Base-by-base conservation (phyloP, 164 flowering plant genomes). In the Malania oleifera region DNA sequence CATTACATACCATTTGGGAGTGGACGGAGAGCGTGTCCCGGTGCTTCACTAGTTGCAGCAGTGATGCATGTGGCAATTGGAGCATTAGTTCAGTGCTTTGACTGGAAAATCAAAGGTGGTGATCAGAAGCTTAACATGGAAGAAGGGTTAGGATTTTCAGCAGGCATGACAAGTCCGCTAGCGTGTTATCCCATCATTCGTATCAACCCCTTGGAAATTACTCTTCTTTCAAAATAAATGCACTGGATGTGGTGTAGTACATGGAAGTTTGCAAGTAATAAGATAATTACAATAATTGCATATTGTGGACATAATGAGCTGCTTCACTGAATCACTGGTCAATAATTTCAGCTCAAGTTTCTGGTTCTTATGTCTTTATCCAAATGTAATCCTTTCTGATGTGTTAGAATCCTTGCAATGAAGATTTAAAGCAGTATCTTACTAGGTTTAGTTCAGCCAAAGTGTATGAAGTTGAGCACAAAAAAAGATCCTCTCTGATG, bases 1-100 rank as follows among this genome's bases (percentile, higher is more conserved):
- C 66, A 72, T 18, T 40, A 68, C 29, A 7, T 78, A 58, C 84
- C 89, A 22, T 83, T 83, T 56, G 86, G 89, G 23, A 73, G 65
- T 19, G 89, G 86, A 24, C 61, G 81, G 46, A 69, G 86, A 69
- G 63, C 73, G 11, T 84, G 86, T 52, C 89, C 84, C 9, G 89
- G 89, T n/a, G 62, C 60, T 7, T 60, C 79, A 14, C 64, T 79
- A 7, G 85, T 22, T 77, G 34, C 61, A 44, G 14, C n/a, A n/a
- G 60, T 74, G 26, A 59, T 79, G 19, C 83, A 70, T 9, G 29
- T 65, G 17, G 72, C 58, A 20, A 60, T 83, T 41, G 89, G 64
- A 0, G 56, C 70, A 0, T 15, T 81, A 73, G 49, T 79, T 40
- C 85, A 83, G 56, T 78, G 82, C 67, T 81, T 83, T 57, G 75